A percentile compares a stretch with the other conserved stretches of the same genome.
phyloP scores from a whole-genome alignment of 2,329 filamentous ascomycete genomes.

The Tolypocladium cylindrosporum region DNA sequence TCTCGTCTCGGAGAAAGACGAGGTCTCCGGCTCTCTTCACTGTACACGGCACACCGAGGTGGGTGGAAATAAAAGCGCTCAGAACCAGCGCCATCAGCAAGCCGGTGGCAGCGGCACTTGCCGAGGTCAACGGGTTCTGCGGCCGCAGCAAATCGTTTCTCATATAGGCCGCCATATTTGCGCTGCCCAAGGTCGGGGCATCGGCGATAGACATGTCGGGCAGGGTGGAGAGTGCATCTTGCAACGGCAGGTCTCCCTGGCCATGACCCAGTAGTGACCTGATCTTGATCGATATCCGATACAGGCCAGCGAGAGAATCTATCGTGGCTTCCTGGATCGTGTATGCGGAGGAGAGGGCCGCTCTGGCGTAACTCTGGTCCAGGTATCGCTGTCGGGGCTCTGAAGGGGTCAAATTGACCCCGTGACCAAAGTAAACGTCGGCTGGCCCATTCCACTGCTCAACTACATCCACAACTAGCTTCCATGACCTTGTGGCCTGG shows the following conservation, averaged over 20 bases:
- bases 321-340: conserved; percentile 48
- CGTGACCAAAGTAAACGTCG: conserved; percentile 59
- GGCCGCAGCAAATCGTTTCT: conserved; percentile 41
- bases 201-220: conserved; percentile 24
- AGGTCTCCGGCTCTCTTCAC: conserved; percentile 51
- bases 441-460: conserved; percentile 65
- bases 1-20: conserved; percentile 49
- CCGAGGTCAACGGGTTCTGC: conserved; percentile 56
- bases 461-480: conserved; percentile 50
- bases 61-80: conserved; percentile 47
- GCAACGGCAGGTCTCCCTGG: conserved; percentile 40
- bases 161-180: conserved; percentile 19
- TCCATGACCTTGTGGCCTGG: conserved; percentile 51
- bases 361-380: conserved; percentile 54
- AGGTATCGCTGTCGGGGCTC: conserved; percentile 51
- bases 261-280: conserved; percentile 46
- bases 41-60: conserved; percentile 37
- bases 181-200: conserved; percentile 7
- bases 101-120: conserved; percentile 41
- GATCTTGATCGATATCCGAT: conserved; percentile 50
- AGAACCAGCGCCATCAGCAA: conserved; percentile 55
- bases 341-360: conserved; percentile 59
- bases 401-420: conserved; percentile 44
- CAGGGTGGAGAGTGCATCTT: conserved; percentile 35
- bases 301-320: conserved; percentile 49